Evolutionary conservation across 805 yeast species (phyloP).

Genomic region (Wilhelminamyces savonicus): DNA sequence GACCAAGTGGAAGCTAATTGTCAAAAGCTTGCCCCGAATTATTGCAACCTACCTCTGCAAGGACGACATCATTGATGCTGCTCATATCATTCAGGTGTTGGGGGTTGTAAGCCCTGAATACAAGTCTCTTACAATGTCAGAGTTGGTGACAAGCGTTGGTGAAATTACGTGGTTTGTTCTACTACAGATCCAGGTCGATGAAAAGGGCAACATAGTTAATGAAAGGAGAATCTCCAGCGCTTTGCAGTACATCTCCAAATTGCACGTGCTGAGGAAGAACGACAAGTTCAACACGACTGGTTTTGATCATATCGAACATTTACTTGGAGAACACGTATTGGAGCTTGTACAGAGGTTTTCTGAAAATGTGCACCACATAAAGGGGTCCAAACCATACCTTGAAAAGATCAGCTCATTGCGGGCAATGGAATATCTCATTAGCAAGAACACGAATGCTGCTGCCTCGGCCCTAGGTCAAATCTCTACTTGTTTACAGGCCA

Average conservation of each 20-base stretch:
- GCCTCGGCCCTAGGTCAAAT: slow-evolving; percentile 70
- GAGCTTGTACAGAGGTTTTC: slow-evolving; percentile 78
- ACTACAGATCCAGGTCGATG: slow-evolving; percentile 25
- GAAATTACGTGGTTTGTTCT: slow-evolving; percentile 32
- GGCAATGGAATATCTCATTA: slow-evolving; percentile 66
- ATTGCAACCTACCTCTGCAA: slow-evolving; percentile 54
- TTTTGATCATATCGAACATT: slow-evolving; percentile 20
- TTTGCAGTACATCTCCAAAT: slow-evolving; percentile 32
- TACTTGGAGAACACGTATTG: slow-evolving; percentile 48
- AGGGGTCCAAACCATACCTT: slow-evolving; percentile 64
- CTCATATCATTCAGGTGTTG: slow-evolving; percentile 46
- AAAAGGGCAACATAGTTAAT: slow-evolving; percentile 20
- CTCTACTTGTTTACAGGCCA: slow-evolving; percentile 77
- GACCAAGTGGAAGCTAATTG: slow-evolving; percentile 41
- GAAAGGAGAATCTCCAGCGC: slow-evolving; percentile 36
- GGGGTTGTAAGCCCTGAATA: slow-evolving; percentile 47
- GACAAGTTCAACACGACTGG: slow-evolving; percentile 5
- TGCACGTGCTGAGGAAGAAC: slow-evolving; percentile 12
- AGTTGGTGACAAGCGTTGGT: slow-evolving; percentile 31
- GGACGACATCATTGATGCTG: slow-evolving; percentile 41
- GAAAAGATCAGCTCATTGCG: slow-evolving; percentile 66
- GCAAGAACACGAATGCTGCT: slow-evolving; percentile 48
- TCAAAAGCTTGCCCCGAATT: slow-evolving; percentile 44
- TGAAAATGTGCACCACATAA: slow-evolving; percentile 67
- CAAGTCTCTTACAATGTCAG: slow-evolving; percentile 22